These are phyloP conservation scores for Pythium utonaiense DNA, from an alignment of 352 stramenopile species.

Conservation along the genomic window DNA sequence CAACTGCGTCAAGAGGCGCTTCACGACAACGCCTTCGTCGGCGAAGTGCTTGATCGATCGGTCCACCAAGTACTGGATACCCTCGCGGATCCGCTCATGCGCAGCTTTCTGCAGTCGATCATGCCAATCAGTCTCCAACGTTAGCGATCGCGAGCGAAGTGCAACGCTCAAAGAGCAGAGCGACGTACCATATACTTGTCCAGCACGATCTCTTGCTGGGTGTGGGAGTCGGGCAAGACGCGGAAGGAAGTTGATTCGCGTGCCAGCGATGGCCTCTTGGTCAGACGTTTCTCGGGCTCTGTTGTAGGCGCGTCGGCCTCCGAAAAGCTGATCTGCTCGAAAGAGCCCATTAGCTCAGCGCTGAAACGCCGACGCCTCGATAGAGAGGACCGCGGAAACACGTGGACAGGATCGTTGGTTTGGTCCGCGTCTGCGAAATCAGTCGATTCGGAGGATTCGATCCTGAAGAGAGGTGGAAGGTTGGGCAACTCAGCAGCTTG, in stretches of 20 bases:
- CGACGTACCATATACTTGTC: slow-evolving; percentile 72
- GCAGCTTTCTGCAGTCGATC: slow-evolving; percentile 43
- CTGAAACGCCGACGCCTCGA: slow-evolving; percentile 54
- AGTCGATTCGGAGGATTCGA: slow-evolving; percentile 31
- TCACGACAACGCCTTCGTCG: slow-evolving; percentile 30
- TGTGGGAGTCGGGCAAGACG: slow-evolving; percentile 36
- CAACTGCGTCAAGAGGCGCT: slow-evolving; percentile 42
- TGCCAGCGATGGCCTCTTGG: slow-evolving; percentile 12
- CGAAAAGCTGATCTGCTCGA: slow-evolving; percentile 35
- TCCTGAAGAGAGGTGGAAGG: slow-evolving; percentile 26
- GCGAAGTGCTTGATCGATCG: slow-evolving; percentile 28
- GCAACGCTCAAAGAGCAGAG: background rate
- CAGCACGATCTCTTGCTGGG: slow-evolving; percentile 54
- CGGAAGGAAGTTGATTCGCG: slow-evolving; percentile 27
- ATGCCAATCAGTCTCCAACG: background rate
- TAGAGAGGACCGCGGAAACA: slow-evolving; percentile 15
- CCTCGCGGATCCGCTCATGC: slow-evolving; percentile 53
- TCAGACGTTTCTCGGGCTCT: background rate
- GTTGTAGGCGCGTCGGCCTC: background rate
- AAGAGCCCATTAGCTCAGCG: slow-evolving; percentile 56
- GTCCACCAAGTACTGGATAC: slow-evolving; percentile 45
- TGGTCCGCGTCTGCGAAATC: slow-evolving; percentile 12
- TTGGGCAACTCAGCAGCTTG: background rate
- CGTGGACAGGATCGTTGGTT: background rate
- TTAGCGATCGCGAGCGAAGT: background rate